Conservation (phyloP, 768 basidiomycete genomes). For the Rhodosporidiobolus odoratus region DNA sequence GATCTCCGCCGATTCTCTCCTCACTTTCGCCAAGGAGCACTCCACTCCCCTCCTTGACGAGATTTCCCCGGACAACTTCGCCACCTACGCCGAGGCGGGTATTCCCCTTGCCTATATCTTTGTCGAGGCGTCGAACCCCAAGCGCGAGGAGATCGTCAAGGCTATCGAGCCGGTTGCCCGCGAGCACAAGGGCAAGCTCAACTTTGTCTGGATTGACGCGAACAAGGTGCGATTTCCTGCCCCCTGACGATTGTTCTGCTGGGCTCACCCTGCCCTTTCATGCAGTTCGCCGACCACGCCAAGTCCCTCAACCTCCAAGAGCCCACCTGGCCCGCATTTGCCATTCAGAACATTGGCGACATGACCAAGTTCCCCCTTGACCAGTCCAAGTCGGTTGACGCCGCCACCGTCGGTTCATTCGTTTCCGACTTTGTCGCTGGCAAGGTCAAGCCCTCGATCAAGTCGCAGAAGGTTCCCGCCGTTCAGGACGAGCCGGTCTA, state of each 20-base stretch:
- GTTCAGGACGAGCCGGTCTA: slow-evolving; percentile 75
- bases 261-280: not conserved
- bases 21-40: slow-evolving; percentile 55
- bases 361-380: slow-evolving; percentile 81
- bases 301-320: slow-evolving; percentile 84
- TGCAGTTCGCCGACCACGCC: slow-evolving; percentile 78
- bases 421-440: slow-evolving; percentile 64
- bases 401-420: slow-evolving; percentile 58
- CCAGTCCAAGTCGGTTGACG: slow-evolving; percentile 60
- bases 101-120: slow-evolving; percentile 94
- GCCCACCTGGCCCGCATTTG: slow-evolving; percentile 86
- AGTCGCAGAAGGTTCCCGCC: slow-evolving; percentile 80
- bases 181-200: slow-evolving; percentile 75
- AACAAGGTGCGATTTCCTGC: slow-evolving; percentile 52
- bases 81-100: slow-evolving; percentile 67
- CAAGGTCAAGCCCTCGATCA: slow-evolving; percentile 72
- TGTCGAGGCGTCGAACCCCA: slow-evolving; percentile 65
- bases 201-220: slow-evolving; percentile 98
- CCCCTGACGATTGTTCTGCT: not conserved
- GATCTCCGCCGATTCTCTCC: slow-evolving; percentile 37
- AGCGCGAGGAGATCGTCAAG: slow-evolving; percentile 63
- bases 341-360: slow-evolving; percentile 74
- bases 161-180: slow-evolving; percentile 69
- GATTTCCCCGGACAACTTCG: slow-evolving; percentile 90
- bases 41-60: slow-evolving; percentile 83